phyloP scores from a whole-genome alignment of 192 early-diverging fungal genomes.

The Coemansia sp. region DNA sequence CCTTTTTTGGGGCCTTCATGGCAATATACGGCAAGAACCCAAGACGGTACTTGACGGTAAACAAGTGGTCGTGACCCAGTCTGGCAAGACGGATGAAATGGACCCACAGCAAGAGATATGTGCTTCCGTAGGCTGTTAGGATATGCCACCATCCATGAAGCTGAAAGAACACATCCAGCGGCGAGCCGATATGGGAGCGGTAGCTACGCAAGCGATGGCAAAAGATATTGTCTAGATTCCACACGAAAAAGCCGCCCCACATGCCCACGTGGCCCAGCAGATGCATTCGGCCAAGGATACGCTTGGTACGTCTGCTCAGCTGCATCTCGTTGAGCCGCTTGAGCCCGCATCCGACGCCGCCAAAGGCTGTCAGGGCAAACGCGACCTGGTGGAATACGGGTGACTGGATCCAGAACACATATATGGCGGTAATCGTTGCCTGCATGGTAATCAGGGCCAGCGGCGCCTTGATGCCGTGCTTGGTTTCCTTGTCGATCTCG shows the following conservation, averaged over 20 bases:
- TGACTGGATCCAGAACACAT: conserved; percentile 59
- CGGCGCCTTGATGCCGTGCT: conserved; percentile 41
- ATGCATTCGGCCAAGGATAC: conserved; percentile 20
- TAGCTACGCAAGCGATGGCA: conserved; percentile 59
- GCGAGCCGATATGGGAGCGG: conserved; percentile 54
- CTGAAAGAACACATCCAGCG: conserved; percentile 54
- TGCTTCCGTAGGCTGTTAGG: conserved; percentile 51
- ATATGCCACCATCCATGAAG: conserved; percentile 68
- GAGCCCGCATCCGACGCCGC: conserved; percentile 25
- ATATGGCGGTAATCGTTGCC: conserved; percentile 48
- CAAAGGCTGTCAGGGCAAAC: conserved; percentile 31
- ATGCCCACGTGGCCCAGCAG: conserved; percentile 33
- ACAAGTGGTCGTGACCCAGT: conserved; percentile 41
- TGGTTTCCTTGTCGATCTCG: conserved; percentile 30
- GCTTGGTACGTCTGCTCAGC: conserved; percentile 20
- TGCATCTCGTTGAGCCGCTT: conserved; percentile 22
- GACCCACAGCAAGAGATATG: conserved; percentile 45
- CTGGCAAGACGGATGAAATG: conserved; percentile 45
- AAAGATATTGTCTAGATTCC: conserved; percentile 72
- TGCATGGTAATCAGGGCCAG: conserved; percentile 45
- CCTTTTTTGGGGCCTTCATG: conserved; percentile 29
- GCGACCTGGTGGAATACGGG: conserved; percentile 68
- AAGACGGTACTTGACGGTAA: conserved; percentile 25
- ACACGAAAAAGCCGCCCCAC: conserved; percentile 60
- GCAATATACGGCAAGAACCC: conserved; percentile 39